These are phyloP conservation scores for Candida tetrigidarum DNA, from an alignment of 1,139 yeast genomes.

Conservation along the genomic window DNA sequence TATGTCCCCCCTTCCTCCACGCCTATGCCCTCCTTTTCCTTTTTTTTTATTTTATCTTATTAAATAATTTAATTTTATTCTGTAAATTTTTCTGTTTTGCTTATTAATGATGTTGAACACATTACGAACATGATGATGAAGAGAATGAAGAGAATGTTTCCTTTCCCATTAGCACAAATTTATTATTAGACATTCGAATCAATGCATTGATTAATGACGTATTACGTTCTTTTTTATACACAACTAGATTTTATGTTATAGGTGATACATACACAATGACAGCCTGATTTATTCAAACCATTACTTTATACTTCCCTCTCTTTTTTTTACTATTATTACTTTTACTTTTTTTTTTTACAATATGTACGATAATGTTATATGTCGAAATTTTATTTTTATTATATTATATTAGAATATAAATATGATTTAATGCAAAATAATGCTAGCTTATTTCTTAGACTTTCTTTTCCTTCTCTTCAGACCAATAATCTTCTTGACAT, in stretches of 20 bases:
- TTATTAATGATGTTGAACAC: constrained; percentile 3
- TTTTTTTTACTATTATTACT: not conserved
- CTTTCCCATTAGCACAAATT: too few species aligned
- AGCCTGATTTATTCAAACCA: not conserved
- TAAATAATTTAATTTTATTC: not conserved
- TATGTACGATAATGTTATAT: constrained; percentile 4
- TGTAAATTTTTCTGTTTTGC: constrained; percentile 1
- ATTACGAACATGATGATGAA: not conserved
- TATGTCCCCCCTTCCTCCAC: not conserved
- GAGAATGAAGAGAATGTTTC: not conserved
- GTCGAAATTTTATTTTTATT: not conserved
- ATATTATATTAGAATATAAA: constrained; percentile 1
- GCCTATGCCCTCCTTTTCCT: too few species aligned
- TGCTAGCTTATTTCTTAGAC: constrained; percentile 32
- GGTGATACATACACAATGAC: not conserved
- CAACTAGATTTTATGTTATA: not conserved
- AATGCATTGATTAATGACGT: not conserved
- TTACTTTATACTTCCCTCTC: not conserved
- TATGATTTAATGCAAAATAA: not conserved
- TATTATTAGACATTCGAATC: not conserved
- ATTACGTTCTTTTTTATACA: not conserved
- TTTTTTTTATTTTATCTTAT: not conserved
- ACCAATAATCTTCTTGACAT: constrained; percentile 65
- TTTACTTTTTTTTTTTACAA: not conserved
- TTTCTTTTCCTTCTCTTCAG: constrained; percentile 72